phyloP scores from a whole-genome alignment of 2,329 filamentous ascomycete species.

The Talaromyces sp. region DNA sequence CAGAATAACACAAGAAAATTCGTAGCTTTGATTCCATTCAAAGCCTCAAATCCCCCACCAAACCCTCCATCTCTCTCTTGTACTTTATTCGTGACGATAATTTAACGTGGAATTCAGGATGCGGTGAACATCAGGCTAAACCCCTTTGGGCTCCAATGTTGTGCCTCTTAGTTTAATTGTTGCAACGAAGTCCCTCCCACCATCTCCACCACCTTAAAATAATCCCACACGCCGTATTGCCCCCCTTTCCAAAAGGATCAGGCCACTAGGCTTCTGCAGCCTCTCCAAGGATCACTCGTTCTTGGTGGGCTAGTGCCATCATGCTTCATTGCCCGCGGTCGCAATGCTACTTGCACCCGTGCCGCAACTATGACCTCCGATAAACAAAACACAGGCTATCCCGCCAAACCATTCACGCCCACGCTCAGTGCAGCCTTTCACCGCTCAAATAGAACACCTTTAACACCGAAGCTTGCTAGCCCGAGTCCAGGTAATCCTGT shows the following conservation, averaged over 20 bases:
- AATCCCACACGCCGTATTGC: not conserved
- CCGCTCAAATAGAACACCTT: conserved; percentile 57
- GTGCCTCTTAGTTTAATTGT: conserved; percentile 12
- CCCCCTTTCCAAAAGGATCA: conserved; percentile 12
- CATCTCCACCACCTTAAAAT: conserved; percentile 3
- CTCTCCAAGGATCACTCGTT: conserved; percentile 1
- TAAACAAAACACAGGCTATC: conserved; percentile 56
- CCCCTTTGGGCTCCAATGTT: conserved; percentile 32
- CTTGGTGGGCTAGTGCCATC: conserved; percentile 29
- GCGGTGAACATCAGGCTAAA: conserved; percentile 30
- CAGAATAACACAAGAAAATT: not conserved
- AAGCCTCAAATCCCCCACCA: not conserved
- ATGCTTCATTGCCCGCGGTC: conserved; percentile 36
- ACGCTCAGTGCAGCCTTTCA: conserved; percentile 66
- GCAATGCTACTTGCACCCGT: conserved; percentile 50
- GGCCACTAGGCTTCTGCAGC: conserved; percentile 15
- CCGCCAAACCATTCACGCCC: conserved; percentile 66
- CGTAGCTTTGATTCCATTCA: not conserved
- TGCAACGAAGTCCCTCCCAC: conserved; percentile 19
- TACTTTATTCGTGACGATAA: not conserved
- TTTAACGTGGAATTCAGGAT: conserved; percentile 15
- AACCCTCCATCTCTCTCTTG: not conserved
- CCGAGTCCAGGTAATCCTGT: conserved; percentile 33
- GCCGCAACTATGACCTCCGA: conserved; percentile 53
- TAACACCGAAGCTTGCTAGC: conserved; percentile 62